Percentiles rank a stretch among this genome's conserved stretches.
phyloP scores from a whole-genome alignment of 208 protist species.

The Trypanosoma platydactyli region DNA sequence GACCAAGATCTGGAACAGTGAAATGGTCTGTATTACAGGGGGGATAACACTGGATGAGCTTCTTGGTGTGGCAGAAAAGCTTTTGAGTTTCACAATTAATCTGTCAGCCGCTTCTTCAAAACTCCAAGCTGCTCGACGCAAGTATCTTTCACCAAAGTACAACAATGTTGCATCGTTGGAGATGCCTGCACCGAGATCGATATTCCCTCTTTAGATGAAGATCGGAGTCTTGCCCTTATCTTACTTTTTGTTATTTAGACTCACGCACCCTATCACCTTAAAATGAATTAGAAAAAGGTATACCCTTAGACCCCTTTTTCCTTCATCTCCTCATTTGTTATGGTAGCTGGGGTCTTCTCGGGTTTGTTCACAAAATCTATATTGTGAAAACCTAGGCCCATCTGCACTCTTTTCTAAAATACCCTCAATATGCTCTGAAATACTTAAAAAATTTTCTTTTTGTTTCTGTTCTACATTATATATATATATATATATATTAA shows the following conservation, averaged over 20 bases:
- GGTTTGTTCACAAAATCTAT: constrained; percentile 7
- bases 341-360: neutral
- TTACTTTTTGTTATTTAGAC: constrained; percentile 1
- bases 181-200: constrained; percentile 36
- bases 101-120: constrained; percentile 53
- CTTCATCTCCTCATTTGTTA: no score
- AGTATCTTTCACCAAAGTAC: constrained; percentile 58
- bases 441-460: neutral
- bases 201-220: constrained; percentile 24
- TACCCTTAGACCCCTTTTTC: constrained; percentile 4
- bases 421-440: neutral
- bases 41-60: constrained; percentile 58
- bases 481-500: no score
- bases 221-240: neutral
- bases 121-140: constrained; percentile 59
- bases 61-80: constrained; percentile 35
- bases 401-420: constrained; percentile 14
- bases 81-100: constrained; percentile 58
- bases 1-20: constrained; percentile 42
- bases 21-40: constrained; percentile 34
- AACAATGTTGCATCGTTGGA: constrained; percentile 48
- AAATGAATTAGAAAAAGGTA: constrained; percentile 4
- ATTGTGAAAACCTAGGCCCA: constrained; percentile 7
- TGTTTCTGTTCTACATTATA: neutral
- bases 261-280: neutral